Evolutionary conservation across 2,329 filamentous ascomycete genomes (phyloP), one percentile per base, ranked within the genome.

Genomic region (Pleurostoma richardsiae): DNA sequence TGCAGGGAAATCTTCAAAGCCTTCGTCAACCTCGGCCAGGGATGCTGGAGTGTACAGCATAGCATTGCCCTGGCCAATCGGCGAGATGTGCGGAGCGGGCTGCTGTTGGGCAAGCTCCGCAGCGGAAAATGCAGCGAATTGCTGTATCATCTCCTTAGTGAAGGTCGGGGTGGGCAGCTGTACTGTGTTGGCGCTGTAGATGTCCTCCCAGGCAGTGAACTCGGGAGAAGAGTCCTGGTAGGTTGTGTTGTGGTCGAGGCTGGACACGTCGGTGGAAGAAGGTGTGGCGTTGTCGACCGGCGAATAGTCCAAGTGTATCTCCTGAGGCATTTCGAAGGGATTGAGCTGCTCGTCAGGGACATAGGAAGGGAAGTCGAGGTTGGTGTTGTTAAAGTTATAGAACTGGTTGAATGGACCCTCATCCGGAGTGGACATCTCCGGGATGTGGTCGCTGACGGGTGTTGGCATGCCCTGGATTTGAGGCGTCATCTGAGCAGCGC

Each of bases 1-100:
- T 29, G 60, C 57, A 4, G 67, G 59, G 33, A 68, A 69, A 30
- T 84, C 82, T 39, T 80, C 77, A 54, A 82, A 86, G 38, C 76
- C 77, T 56, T 89, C 85, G 50, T 90, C 85, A 29, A 82, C 72
- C 28, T 80, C 77, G 19, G 71, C 69, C 49, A 82, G 64, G 0
- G 83, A 83, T 39, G 75, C 74, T 42, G 86, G 82, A 7, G 85
- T 86, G 65, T 76, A 86, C 30, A 89, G 74, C 69, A 88, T 86
- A 2, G 82, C 70, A 49, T 85, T 83, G 33, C 78, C 76, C 56
- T 88, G 85, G 4, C 83, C 86, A 45, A 75, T 73, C 6, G 85
- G 85, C 4, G 86, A 90, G 51, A 89, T 77, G 50, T 88, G 83
- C 29, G 73, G 67, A 30, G 68, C 63, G 30, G 56, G 56, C 48